Conservation (phyloP, 495 filamentous ascomycete species). For the Jackrogersella multiformis region DNA sequence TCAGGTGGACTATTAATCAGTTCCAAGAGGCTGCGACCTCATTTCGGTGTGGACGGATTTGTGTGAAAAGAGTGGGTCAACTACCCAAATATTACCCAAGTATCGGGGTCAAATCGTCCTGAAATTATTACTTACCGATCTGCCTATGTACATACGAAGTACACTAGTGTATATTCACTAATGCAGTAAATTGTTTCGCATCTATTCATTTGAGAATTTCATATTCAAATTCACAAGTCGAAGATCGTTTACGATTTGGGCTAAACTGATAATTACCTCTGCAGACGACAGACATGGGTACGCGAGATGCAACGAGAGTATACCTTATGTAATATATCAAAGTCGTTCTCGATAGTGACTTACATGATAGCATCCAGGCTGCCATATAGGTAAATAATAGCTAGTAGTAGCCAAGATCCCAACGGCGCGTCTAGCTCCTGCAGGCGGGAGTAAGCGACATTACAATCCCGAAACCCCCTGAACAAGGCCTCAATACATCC, state of each 20-base stretch:
- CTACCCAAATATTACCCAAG: background rate
- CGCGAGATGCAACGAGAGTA: background rate
- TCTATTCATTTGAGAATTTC: background rate
- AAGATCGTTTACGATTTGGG: background rate
- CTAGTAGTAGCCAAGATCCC: background rate
- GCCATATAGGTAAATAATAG: background rate
- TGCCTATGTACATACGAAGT: no score
- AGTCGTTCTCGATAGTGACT: background rate
- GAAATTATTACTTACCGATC: no score
- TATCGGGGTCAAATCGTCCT: background rate
- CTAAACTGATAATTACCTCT: background rate
- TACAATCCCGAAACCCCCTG: conserved; percentile 23
- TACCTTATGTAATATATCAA: conserved; percentile 6
- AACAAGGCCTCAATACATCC: conserved; percentile 17
- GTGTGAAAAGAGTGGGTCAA: background rate
- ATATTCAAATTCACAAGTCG: background rate
- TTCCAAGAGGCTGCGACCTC: background rate
- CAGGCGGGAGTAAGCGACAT: conserved; percentile 9
- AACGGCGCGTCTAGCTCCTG: conserved; percentile 6
- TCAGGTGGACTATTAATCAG: no score
- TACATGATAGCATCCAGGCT: background rate
- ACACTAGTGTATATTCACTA: background rate
- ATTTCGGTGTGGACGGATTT: background rate
- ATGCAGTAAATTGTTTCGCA: background rate
- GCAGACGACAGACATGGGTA: background rate